phyloP scores from a whole-genome alignment of 257 asterid genomes.

The Mentha longifolia region DNA sequence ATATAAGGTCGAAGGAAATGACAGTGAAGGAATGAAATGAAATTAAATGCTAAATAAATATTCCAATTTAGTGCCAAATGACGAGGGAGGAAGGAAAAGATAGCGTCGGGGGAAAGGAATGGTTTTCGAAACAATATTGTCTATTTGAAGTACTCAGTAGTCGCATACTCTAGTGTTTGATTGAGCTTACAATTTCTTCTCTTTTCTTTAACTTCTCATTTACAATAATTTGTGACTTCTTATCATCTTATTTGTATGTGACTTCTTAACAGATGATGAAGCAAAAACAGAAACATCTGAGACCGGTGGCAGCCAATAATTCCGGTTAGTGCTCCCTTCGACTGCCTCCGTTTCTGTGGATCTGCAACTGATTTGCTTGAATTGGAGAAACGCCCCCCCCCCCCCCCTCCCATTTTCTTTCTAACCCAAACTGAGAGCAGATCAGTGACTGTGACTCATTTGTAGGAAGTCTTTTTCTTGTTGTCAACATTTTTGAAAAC shows the following conservation, averaged over 20 bases:
- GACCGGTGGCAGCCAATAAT: slow-evolving; percentile 44
- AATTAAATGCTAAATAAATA: not conserved
- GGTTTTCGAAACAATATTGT: not conserved
- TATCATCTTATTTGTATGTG: slow-evolving; percentile 30
- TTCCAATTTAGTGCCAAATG: not conserved
- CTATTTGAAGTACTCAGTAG: not conserved
- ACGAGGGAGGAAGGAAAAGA: too few species aligned
- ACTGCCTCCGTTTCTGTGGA: slow-evolving; percentile 23
- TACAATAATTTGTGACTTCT: not conserved
- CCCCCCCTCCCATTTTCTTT: not conserved
- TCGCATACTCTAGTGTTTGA: not conserved
- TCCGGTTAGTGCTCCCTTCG: slow-evolving; percentile 16
- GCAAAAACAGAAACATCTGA: slow-evolving; percentile 73
- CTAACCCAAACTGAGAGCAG: slow-evolving; percentile 29
- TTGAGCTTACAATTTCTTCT: not conserved
- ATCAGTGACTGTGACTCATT: slow-evolving; percentile 26
- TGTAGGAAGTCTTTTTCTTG: slow-evolving; percentile 21
- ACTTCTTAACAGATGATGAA: slow-evolving; percentile 66
- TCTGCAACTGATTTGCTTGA: slow-evolving; percentile 32
- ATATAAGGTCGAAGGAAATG: not conserved
- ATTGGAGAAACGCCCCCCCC: slow-evolving; percentile 10
- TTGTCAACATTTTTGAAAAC: slow-evolving; percentile 6
- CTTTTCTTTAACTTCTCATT: not conserved
- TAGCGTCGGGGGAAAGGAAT: too few species aligned
- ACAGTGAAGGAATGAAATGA: not conserved